Percentiles rank a stretch among this genome's conserved stretches.
Evolutionary conservation across 2,329 filamentous ascomycete species (phyloP).

Genomic region (Xylariales sp.): DNA sequence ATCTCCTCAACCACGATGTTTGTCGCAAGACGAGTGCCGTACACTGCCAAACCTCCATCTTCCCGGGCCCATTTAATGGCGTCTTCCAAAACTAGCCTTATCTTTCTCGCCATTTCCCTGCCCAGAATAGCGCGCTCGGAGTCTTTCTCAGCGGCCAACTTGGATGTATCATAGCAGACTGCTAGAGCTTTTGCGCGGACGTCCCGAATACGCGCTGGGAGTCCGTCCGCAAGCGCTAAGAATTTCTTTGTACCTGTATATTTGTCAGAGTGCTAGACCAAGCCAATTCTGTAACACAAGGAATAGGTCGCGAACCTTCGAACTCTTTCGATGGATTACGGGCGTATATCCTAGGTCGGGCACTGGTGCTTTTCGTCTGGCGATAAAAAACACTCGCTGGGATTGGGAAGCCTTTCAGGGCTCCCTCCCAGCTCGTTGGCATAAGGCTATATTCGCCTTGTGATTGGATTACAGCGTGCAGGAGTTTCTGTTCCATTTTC

Average conservation of each 20-base stretch:
- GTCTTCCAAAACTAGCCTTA: constrained; percentile 13
- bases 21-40: constrained; percentile 11
- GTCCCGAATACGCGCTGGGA: constrained; percentile 5
- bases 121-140: constrained; percentile 5
- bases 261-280: too few species aligned
- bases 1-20: constrained; percentile 19
- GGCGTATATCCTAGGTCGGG: constrained; percentile 24
- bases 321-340: constrained; percentile 19
- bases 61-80: constrained; percentile 20
- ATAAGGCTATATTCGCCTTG: constrained; percentile 24
- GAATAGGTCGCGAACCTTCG: constrained; percentile 19
- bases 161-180: constrained; percentile 6
- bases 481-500: constrained; percentile 22
- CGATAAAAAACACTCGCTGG: constrained; percentile 24
- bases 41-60: constrained; percentile 18
- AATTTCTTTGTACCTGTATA: constrained; percentile 2
- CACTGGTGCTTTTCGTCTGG: constrained; percentile 15
- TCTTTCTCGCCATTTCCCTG: constrained; percentile 15
- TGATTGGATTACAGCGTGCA: constrained; percentile 22
- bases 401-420: constrained; percentile 24
- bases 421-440: constrained; percentile 24
- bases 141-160: constrained; percentile 3
- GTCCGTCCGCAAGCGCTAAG: not conserved
- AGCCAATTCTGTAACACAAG: constrained; percentile 20
- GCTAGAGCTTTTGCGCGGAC: not conserved